phyloP scores from a whole-genome alignment of 768 basidiomycete genomes.

The Galerina sulciceps region DNA sequence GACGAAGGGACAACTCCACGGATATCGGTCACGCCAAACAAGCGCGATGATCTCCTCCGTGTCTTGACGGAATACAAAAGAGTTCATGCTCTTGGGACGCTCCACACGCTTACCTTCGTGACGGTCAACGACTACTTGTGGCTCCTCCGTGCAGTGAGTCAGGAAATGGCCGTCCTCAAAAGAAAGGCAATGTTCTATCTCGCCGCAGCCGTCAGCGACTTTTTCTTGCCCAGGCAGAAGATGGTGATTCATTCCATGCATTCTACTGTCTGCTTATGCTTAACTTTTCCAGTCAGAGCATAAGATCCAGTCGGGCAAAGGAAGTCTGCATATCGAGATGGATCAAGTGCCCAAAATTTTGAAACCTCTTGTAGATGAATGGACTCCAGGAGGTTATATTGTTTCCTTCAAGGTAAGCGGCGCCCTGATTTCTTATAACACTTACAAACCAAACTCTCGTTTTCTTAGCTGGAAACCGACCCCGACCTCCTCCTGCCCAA shows the following conservation, averaged over 20 bases:
- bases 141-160: slow-evolving; percentile 81
- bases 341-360: slow-evolving; percentile 98
- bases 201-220: slow-evolving; percentile 97
- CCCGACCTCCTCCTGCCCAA: slow-evolving; percentile 84
- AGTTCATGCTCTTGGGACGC: slow-evolving; percentile 71
- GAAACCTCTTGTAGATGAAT: slow-evolving; percentile 91
- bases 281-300: slow-evolving; percentile 78
- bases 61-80: slow-evolving; percentile 82
- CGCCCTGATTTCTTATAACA: neutral
- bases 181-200: slow-evolving; percentile 90
- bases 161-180: slow-evolving; percentile 73
- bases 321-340: slow-evolving; percentile 94
- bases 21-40: slow-evolving; percentile 70
- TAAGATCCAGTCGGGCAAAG: slow-evolving; percentile 98
- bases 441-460: neutral
- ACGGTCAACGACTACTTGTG: slow-evolving; percentile 97
- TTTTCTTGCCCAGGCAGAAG: slow-evolving; percentile 90
- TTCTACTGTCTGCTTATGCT: neutral
- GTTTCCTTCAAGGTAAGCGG: slow-evolving; percentile 93
- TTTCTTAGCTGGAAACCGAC: slow-evolving; percentile 89
- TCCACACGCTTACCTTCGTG: slow-evolving; percentile 89
- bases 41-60: slow-evolving; percentile 67
- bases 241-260: slow-evolving; percentile 58
- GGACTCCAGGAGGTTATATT: slow-evolving; percentile 88
- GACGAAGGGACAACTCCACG: slow-evolving; percentile 37